Conservation (phyloP, 805 yeast species). For the Lipomyces chichibuensis region DNA sequence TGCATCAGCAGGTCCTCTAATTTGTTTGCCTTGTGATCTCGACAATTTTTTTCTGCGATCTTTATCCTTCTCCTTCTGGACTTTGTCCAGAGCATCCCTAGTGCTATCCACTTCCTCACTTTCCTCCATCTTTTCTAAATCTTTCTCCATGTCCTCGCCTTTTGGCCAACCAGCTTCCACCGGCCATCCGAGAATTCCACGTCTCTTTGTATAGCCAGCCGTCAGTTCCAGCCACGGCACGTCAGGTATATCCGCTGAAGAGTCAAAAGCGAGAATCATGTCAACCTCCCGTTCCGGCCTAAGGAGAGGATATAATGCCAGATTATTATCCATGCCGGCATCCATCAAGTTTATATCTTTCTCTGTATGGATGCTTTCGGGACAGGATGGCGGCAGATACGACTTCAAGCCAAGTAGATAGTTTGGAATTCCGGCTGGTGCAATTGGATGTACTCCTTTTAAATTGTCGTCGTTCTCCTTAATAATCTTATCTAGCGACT, state of each 20-base stretch:
- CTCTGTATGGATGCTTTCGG: slow-evolving; percentile 25
- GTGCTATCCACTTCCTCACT: slow-evolving; percentile 8
- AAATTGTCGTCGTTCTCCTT: slow-evolving; percentile 33
- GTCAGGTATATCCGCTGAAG: slow-evolving; percentile 47
- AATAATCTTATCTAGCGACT: slow-evolving; percentile 29
- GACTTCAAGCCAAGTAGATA: slow-evolving; percentile 32
- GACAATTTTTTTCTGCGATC: background rate
- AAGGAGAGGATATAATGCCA: slow-evolving; percentile 57
- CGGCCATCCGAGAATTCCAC: slow-evolving; percentile 38
- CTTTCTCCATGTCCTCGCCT: background rate
- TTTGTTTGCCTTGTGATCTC: background rate
- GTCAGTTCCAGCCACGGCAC: slow-evolving; percentile 38
- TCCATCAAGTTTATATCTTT: slow-evolving; percentile 35
- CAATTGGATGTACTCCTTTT: slow-evolving; percentile 36
- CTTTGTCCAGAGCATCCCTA: slow-evolving; percentile 5
- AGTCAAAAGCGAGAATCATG: slow-evolving; percentile 62
- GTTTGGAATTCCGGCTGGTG: slow-evolving; percentile 36
- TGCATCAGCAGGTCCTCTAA: background rate
- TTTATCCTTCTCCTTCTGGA: slow-evolving; percentile 6
- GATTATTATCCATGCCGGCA: slow-evolving; percentile 39
- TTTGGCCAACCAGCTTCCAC: slow-evolving; percentile 27
- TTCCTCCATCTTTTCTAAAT: slow-evolving; percentile 17
- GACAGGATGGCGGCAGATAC: slow-evolving; percentile 29
- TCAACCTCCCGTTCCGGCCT: slow-evolving; percentile 61
- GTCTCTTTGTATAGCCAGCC: slow-evolving; percentile 35